Percentiles rank a stretch among this genome's conserved stretches.
These are phyloP conservation scores for Aspergillus wentii DNA, from an alignment of 495 filamentous ascomycete species.

Conservation along the genomic window DNA sequence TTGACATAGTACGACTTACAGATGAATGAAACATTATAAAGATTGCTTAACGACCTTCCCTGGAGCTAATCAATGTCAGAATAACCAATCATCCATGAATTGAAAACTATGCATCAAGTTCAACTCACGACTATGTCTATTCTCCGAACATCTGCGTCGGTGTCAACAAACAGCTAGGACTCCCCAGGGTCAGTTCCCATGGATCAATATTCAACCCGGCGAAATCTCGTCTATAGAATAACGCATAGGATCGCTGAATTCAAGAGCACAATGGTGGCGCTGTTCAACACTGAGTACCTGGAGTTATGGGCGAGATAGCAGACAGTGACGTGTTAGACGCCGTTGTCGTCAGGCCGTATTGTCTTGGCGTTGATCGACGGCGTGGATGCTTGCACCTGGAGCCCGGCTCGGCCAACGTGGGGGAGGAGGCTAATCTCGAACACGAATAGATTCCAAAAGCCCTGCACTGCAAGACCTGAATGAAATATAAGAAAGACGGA, in stretches of 20 bases:
- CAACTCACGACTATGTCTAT: too few species aligned
- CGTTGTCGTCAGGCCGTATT: not conserved
- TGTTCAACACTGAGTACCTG: not conserved
- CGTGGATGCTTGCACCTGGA: too few species aligned
- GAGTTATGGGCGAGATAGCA: too few species aligned
- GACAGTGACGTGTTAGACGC: slow-evolving; percentile 12
- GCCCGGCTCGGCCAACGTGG: too few species aligned
- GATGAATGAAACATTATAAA: slow-evolving; percentile 36
- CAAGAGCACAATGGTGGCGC: not conserved
- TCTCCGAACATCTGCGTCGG: too few species aligned
- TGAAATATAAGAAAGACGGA: too few species aligned
- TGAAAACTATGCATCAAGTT: too few species aligned
- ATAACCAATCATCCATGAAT: not conserved
- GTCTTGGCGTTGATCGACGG: slow-evolving; percentile 1
- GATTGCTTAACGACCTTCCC: not conserved
- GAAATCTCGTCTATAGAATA: not conserved
- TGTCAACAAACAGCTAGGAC: not conserved
- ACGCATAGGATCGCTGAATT: not conserved
- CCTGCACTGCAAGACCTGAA: too few species aligned
- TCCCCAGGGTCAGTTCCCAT: not conserved
- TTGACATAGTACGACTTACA: slow-evolving; percentile 28
- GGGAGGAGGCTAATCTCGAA: too few species aligned
- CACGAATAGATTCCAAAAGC: too few species aligned
- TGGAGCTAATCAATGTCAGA: not conserved
- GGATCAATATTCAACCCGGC: not conserved